Conservation (phyloP, 2,329 filamentous ascomycete species). For the Fusarium hostae region DNA sequence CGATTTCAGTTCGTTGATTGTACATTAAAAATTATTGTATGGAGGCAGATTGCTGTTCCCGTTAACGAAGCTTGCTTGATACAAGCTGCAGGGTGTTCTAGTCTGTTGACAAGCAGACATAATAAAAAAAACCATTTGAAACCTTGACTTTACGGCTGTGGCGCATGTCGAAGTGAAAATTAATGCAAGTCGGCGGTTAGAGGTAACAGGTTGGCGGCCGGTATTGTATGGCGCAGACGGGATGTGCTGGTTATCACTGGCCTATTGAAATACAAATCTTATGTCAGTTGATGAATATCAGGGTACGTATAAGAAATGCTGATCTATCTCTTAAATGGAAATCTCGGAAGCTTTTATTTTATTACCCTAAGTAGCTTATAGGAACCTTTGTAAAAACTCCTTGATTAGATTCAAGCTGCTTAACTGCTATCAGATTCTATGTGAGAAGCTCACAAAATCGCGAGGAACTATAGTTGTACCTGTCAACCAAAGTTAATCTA, state of each 20-base stretch:
- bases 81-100: constrained; percentile 14
- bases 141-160: background rate
- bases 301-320: background rate
- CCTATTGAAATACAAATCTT: background rate
- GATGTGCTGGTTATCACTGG: background rate
- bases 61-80: constrained; percentile 11
- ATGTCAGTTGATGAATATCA: background rate
- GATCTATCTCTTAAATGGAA: background rate
- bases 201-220: background rate
- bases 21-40: constrained; percentile 13
- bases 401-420: background rate
- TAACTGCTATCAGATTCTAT: background rate
- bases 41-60: constrained; percentile 1
- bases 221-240: background rate
- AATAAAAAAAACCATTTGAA: constrained; percentile 1
- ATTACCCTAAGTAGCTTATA: background rate
- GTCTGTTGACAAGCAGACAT: constrained; percentile 7
- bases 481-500: background rate
- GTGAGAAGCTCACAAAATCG: background rate
- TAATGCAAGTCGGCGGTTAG: background rate
- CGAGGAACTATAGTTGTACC: background rate
- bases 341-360: background rate
- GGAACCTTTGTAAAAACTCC: background rate
- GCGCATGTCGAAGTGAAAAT: background rate
- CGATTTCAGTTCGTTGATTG: constrained; percentile 8